Conservation (phyloP, 148 eudicot species). For the Vaccinium macrocarpon region DNA sequence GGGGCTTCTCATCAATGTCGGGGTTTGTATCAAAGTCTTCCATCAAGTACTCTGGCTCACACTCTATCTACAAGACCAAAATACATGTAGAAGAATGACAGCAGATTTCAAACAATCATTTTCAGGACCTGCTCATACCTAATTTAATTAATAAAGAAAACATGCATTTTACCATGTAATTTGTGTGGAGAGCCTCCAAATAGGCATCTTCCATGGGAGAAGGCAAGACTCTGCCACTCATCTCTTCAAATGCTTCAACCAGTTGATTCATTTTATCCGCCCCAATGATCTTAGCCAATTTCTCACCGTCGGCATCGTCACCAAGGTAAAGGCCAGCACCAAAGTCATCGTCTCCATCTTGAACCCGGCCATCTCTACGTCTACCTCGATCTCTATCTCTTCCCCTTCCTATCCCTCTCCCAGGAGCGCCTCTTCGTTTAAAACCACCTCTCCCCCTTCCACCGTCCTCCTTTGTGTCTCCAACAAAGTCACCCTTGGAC, state of each 20-base stretch:
- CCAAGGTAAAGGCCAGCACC: constrained; percentile 28
- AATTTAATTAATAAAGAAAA: neutral
- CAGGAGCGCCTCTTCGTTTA: constrained; percentile 35
- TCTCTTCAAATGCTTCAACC: constrained; percentile 65
- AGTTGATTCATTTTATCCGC: constrained; percentile 47
- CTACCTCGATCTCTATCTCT: constrained; percentile 2
- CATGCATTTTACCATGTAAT: constrained; percentile 51
- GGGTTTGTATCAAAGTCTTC: constrained; percentile 82
- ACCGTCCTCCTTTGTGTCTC: constrained; percentile 22
- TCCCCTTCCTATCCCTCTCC: constrained; percentile 20
- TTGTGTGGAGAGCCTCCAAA: constrained; percentile 63
- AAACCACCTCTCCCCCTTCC: constrained; percentile 27
- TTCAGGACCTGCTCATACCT: neutral
- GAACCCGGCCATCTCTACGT: neutral
- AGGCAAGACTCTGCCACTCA: constrained; percentile 52
- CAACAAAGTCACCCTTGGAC: constrained; percentile 15
- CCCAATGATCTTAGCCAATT: constrained; percentile 57
- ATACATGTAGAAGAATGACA: neutral
- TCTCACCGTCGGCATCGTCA: constrained; percentile 56
- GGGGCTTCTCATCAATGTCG: constrained; percentile 81
- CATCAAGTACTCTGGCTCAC: constrained; percentile 86
- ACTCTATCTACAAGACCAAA: constrained; percentile 63
- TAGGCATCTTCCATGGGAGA: constrained; percentile 50
- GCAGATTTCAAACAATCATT: neutral
- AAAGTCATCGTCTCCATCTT: constrained; percentile 33